phyloP scores from a whole-genome alignment of 805 yeast species.

The Barnettozyma californica region DNA sequence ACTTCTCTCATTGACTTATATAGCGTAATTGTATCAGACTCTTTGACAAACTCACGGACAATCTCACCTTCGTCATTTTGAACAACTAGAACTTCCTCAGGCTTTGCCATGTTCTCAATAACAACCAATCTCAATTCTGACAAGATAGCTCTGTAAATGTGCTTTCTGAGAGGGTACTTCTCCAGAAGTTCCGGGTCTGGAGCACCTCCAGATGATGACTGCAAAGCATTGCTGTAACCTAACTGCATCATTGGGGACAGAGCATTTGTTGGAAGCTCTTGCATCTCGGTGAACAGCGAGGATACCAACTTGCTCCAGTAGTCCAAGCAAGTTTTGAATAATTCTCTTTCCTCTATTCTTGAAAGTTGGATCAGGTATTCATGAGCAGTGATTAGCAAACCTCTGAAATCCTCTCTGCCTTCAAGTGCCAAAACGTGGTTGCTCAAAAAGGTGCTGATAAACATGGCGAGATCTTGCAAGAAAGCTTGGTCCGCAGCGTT shows the following conservation, averaged over 20 bases:
- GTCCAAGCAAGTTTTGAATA: constrained; percentile 91
- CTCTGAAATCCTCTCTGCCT: constrained; percentile 45
- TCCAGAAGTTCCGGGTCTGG: constrained; percentile 75
- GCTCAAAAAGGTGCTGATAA: constrained; percentile 74
- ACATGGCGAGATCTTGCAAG: constrained; percentile 92
- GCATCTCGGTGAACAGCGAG: constrained; percentile 79
- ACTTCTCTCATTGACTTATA: constrained; percentile 96
- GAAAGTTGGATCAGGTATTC: constrained; percentile 80
- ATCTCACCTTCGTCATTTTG: constrained; percentile 99
- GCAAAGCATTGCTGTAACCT: constrained; percentile 33
- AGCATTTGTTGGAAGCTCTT: constrained; percentile 66
- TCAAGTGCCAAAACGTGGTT: constrained; percentile 69
- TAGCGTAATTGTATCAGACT: constrained; percentile 92
- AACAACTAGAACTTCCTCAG: constrained; percentile 94
- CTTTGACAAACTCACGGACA: constrained; percentile 94
- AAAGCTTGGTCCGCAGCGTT: constrained; percentile 85
- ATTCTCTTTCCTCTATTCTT: constrained; percentile 89
- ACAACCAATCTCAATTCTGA: constrained; percentile 86
- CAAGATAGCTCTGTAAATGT: constrained; percentile 71
- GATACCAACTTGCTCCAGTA: constrained; percentile 90
- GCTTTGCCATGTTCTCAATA: constrained; percentile 96
- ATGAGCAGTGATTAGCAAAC: constrained; percentile 65
- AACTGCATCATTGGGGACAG: constrained; percentile 75
- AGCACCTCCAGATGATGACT: constrained; percentile 65
- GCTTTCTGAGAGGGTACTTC: constrained; percentile 81